Evolutionary conservation across 495 filamentous ascomycete genomes (phyloP).

Genomic region (Aspergillus leporis): DNA sequence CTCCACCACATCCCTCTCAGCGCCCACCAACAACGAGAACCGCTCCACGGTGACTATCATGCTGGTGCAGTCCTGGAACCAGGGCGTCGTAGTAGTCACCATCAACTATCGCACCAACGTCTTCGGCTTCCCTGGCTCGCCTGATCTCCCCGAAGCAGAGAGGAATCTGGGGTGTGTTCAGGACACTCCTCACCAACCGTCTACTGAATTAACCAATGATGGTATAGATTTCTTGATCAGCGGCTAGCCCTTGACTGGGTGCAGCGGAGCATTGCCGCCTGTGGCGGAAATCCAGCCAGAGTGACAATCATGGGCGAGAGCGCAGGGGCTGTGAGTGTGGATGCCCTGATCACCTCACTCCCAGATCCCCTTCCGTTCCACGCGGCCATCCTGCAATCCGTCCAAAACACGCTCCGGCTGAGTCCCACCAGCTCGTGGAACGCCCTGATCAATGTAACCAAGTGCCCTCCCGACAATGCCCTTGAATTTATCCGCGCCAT

Average conservation of each 20-base stretch:
- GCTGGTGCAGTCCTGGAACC: too few relatives aligned
- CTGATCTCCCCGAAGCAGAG: constrained; percentile 18
- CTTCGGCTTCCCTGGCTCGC: constrained; percentile 36
- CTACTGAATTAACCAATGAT: not conserved
- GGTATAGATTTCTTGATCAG: constrained; percentile 27
- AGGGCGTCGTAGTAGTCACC: constrained; percentile 30
- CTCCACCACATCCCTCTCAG: too few relatives aligned
- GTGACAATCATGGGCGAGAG: constrained; percentile 23
- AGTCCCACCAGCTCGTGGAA: constrained; percentile 11
- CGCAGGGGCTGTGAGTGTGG: constrained; percentile 26
- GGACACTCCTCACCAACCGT: too few relatives aligned
- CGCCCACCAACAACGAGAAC: too few relatives aligned
- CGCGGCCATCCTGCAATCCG: constrained; percentile 31
- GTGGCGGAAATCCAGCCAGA: constrained; percentile 33
- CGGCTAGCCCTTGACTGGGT: constrained; percentile 40
- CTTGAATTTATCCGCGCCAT: constrained; percentile 8
- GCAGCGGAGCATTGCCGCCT: constrained; percentile 30
- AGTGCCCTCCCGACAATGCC: constrained; percentile 5
- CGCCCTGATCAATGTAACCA: constrained; percentile 10
- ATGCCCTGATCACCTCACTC: constrained; percentile 15
- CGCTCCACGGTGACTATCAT: too few relatives aligned
- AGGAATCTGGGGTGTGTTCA: constrained; percentile 27
- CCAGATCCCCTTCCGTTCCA: constrained; percentile 22
- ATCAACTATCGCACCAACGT: constrained; percentile 37
- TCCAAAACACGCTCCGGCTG: constrained; percentile 7